A percentile compares a stretch with the other conserved stretches of the same genome.
Conservation (phyloP, 192 early-diverging fungal genomes). For the Haplosporangium gracile region DNA sequence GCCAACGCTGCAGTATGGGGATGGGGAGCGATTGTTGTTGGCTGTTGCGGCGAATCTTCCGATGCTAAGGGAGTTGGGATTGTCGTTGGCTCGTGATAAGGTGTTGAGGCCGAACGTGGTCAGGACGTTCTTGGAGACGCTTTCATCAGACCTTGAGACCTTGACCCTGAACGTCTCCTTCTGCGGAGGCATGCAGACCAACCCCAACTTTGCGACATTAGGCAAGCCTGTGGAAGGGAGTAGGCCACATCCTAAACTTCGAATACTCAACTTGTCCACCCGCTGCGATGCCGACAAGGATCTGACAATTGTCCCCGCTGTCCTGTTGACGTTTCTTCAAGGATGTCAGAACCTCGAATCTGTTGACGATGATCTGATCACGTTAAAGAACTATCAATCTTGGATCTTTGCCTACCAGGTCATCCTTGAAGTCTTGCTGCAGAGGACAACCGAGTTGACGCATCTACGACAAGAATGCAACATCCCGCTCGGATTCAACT, state of each 20-base stretch:
- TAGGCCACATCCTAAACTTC: not conserved
- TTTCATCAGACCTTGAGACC: not conserved
- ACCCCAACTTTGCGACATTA: not conserved
- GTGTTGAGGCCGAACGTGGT: not conserved
- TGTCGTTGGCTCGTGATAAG: not conserved
- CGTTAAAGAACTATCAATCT: not conserved
- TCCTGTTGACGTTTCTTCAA: not conserved
- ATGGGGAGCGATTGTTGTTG: not conserved
- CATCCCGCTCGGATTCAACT: not conserved
- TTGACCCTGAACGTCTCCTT: not conserved
- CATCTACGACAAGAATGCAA: not conserved
- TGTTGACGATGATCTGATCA: not conserved
- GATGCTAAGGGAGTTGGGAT: not conserved
- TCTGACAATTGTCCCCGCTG: not conserved
- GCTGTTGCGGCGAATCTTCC: not conserved
- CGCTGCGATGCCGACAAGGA: not conserved
- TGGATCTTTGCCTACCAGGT: not conserved
- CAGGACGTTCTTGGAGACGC: not conserved
- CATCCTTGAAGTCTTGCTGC: not conserved
- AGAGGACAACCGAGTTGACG: not conserved
- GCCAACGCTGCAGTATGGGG: not conserved
- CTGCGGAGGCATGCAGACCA: not conserved
- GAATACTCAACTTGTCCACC: not conserved
- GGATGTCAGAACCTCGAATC: not conserved
- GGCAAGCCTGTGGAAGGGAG: not conserved